These are phyloP conservation scores for Hibiscus trionum DNA, from an alignment of 345 rosid species.

Conservation along the genomic window DNA sequence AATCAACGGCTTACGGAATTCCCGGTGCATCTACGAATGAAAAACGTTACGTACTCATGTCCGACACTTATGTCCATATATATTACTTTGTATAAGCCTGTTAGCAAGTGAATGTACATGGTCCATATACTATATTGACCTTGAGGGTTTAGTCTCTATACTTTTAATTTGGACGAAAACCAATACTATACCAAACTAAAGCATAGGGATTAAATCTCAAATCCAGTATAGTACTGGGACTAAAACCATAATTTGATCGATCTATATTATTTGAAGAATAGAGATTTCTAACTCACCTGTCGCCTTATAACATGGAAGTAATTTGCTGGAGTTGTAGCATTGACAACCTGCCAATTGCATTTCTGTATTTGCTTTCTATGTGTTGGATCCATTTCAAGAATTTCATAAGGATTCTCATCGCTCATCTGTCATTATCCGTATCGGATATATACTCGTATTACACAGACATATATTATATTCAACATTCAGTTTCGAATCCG, in stretches of 20 bases:
- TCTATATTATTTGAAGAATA: too few relatives aligned
- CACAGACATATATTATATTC: neutral
- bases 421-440: constrained; percentile 46
- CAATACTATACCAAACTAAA: neutral
- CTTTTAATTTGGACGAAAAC: neutral
- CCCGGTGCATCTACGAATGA: constrained; percentile 33
- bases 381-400: constrained; percentile 80
- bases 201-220: neutral
- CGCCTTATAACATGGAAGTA: constrained; percentile 79
- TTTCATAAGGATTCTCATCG: constrained; percentile 68
- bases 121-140: neutral
- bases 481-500: neutral
- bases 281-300: constrained; percentile 35
- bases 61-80: neutral
- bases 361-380: constrained; percentile 73
- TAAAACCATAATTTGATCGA: neutral
- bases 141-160: neutral
- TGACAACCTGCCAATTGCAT: constrained; percentile 85
- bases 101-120: neutral
- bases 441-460: neutral
- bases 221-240: neutral
- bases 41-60: neutral
- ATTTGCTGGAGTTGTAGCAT: constrained; percentile 83
- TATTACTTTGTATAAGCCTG: neutral
- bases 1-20: constrained; percentile 81